phyloP scores from a whole-genome alignment of 768 basidiomycete species.

The Amanita muscaria region DNA sequence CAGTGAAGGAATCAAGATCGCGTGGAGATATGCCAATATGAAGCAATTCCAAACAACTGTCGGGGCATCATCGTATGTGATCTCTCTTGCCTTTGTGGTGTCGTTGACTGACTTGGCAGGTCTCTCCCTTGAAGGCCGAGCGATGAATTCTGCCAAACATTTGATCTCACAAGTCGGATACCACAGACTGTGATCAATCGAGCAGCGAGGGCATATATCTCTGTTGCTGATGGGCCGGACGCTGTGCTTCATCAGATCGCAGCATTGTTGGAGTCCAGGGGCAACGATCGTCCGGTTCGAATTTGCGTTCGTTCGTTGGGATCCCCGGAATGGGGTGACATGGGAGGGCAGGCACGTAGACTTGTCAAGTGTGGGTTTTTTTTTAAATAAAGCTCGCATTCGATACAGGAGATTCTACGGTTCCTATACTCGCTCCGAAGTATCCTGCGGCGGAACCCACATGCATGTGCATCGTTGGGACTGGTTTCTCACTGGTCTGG shows the following conservation, averaged over 20 bases:
- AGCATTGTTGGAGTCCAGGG: conserved; percentile 20
- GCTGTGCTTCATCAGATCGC: conserved; percentile 20
- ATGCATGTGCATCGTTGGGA: conserved; percentile 59
- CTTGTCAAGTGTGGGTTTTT: too few relatives aligned
- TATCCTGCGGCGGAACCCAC: conserved; percentile 46
- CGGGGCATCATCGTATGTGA: conserved; percentile 38
- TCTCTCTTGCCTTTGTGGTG: conserved; percentile 10
- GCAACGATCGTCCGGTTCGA: conserved; percentile 33
- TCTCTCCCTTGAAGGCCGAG: conserved; percentile 31
- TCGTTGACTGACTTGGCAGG: conserved; percentile 1
- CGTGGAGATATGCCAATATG: conserved; percentile 95
- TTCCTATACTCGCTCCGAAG: conserved; percentile 66
- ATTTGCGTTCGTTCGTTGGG: conserved; percentile 58
- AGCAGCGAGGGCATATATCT: conserved; percentile 25
- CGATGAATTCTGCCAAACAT: conserved; percentile 57
- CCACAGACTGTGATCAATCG: conserved; percentile 41
- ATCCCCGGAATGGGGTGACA: conserved; percentile 63
- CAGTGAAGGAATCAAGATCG: conserved; percentile 78
- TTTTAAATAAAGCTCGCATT: background rate
- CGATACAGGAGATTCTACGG: conserved; percentile 49
- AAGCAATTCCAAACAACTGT: conserved; percentile 88
- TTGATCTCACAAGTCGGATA: conserved; percentile 65
- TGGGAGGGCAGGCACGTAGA: conserved; percentile 42
- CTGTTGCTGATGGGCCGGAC: conserved; percentile 10
- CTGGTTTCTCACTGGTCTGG: conserved; percentile 56